Conservation (phyloP, 768 basidiomycete genomes). For the Rhizopogon vesiculosus region DNA sequence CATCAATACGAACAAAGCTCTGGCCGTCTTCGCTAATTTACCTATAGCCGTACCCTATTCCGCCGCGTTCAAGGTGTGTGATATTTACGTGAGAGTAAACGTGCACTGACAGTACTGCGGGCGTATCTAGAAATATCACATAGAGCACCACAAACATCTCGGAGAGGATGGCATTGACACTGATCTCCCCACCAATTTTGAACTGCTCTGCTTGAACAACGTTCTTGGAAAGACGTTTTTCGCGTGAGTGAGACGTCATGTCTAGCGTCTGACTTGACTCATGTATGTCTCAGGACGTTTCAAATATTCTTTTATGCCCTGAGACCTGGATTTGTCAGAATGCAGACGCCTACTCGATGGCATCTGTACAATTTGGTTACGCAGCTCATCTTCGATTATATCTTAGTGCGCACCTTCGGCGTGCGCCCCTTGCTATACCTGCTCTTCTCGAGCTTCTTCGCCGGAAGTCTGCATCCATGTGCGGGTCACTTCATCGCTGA, state of each 20-base stretch:
- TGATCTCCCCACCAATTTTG: slow-evolving; percentile 84
- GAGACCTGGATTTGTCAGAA: slow-evolving; percentile 87
- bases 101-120: slow-evolving; percentile 4
- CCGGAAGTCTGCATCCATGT: slow-evolving; percentile 92
- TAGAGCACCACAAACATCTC: slow-evolving; percentile 94
- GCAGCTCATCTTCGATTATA: slow-evolving; percentile 69
- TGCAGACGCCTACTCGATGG: slow-evolving; percentile 78
- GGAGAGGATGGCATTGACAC: slow-evolving; percentile 97
- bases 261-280: slow-evolving; percentile 1
- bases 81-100: background rate
- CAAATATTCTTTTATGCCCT: slow-evolving; percentile 98
- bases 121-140: slow-evolving; percentile 69
- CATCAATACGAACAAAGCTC: slow-evolving; percentile 75
- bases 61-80: slow-evolving; percentile 84
- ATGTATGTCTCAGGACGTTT: slow-evolving; percentile 65
- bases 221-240: slow-evolving; percentile 98
- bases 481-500: slow-evolving; percentile 98
- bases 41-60: slow-evolving; percentile 95
- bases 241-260: slow-evolving; percentile 52
- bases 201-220: slow-evolving; percentile 85
- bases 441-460: slow-evolving; percentile 89
- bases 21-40: slow-evolving; percentile 89
- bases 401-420: slow-evolving; percentile 50
- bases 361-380: slow-evolving; percentile 72
- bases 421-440: slow-evolving; percentile 67